A percentile compares a stretch with the other conserved stretches of the same genome.
Evolutionary conservation across 768 basidiomycete species (phyloP).

Genomic region (Agrocybe praecox): DNA sequence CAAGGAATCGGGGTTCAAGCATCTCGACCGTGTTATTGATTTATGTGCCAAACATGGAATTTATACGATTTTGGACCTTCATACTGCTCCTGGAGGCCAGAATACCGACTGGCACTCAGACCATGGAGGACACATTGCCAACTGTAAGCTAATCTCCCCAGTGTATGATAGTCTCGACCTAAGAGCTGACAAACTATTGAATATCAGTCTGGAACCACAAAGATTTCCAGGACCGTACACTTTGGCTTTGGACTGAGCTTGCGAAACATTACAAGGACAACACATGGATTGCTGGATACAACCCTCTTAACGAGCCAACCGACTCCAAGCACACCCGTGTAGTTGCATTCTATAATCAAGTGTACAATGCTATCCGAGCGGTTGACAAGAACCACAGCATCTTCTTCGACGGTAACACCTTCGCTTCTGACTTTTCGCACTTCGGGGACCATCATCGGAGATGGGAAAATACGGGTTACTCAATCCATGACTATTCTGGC

Average conservation of each 20-base stretch:
- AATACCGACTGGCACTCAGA: conserved; percentile 84
- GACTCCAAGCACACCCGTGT: conserved; percentile 69
- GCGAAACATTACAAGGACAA: conserved; percentile 77
- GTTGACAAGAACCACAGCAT: conserved; percentile 72
- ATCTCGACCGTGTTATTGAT: conserved; percentile 81
- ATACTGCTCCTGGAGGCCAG: conserved; percentile 75
- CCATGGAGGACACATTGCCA: conserved; percentile 66
- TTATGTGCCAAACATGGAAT: conserved; percentile 76
- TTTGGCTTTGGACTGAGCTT: conserved; percentile 80
- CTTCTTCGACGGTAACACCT: conserved; percentile 87
- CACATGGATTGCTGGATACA: conserved; percentile 86
- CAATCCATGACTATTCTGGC: conserved; percentile 77
- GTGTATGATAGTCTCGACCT: background rate
- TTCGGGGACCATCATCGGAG: conserved; percentile 64
- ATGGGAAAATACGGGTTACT: conserved; percentile 75
- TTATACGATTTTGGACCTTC: conserved; percentile 81
- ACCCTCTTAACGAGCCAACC: conserved; percentile 83
- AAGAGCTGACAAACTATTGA: background rate
- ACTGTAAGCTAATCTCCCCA: conserved; percentile 36
- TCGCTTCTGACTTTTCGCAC: conserved; percentile 75
- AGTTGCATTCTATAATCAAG: conserved; percentile 65
- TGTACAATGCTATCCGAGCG: conserved; percentile 70
- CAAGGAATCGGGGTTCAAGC: conserved; percentile 74
- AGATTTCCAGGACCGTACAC: conserved; percentile 78
- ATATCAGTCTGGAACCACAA: conserved; percentile 75